These are phyloP conservation scores for Mikania micrantha DNA, from an alignment of 129 eudicot species.

Conservation along the genomic window DNA sequence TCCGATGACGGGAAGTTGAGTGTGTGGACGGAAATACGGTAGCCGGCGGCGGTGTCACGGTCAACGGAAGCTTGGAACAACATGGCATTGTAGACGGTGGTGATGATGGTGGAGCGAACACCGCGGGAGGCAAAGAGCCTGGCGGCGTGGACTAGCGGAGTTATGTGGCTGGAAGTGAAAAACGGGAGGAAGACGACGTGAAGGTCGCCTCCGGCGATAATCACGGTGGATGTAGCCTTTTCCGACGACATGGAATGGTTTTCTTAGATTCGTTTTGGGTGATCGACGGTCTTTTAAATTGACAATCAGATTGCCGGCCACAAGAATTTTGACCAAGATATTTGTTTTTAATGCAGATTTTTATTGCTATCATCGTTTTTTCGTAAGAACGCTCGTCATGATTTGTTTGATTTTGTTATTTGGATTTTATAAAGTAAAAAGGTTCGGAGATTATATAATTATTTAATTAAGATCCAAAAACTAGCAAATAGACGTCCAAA, in stretches of 20 bases:
- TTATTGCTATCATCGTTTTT: no score
- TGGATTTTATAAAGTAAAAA: no score
- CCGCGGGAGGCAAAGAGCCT: conserved; percentile 33
- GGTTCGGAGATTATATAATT: no score
- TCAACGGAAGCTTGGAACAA: conserved; percentile 11
- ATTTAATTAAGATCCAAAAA: no score
- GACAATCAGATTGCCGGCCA: no score
- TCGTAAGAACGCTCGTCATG: no score
- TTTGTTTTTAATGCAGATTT: no score
- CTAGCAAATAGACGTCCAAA: no score
- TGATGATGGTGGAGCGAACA: conserved; percentile 31
- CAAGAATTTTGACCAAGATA: no score
- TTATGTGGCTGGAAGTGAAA: conserved; percentile 28
- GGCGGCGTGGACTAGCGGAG: conserved; percentile 27
- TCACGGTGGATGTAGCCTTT: not conserved
- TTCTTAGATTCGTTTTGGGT: no score
- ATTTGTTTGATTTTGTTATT: no score
- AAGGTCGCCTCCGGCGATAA: not conserved
- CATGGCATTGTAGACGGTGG: conserved; percentile 32
- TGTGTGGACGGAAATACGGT: conserved; percentile 4
- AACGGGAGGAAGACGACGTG: conserved; percentile 36
- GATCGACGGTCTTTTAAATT: no score
- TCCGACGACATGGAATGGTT: not conserved
- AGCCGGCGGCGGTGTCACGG: not conserved
- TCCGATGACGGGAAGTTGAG: conserved; percentile 26